Evolutionary conservation across 257 asterid species (phyloP), one percentile per base, ranked within the genome.

Genomic region (Scutellaria barbata): DNA sequence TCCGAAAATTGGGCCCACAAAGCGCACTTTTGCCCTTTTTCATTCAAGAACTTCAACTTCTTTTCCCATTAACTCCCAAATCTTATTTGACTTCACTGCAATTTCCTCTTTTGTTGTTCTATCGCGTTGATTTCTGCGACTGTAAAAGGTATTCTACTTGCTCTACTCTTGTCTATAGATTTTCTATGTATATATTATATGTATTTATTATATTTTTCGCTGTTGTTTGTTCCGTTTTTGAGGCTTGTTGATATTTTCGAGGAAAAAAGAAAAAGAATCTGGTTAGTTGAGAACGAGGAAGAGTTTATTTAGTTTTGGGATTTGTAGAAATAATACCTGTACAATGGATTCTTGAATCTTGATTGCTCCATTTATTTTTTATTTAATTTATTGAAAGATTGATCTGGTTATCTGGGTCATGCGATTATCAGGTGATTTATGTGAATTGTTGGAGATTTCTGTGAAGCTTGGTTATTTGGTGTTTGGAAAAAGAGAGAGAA

Each of bases 1-100:
- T 87, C 83, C 82, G 63, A 69, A 71, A 46, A 25, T 59, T 73
- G 92, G 95, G 86, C 68, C 97, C 96, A 84, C 87, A 48, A 40
- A 66, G 76, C 61, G 83, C 86, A 76, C 85, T 83, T 87, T 88
- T 81, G 16, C 66, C 54, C 68, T 33, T 74, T 75, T 73, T 61
- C 66, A 56, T 77, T 65, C 5, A 12, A 51, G 42, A 74, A 45
- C 75, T 64, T 7, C 57, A 64, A 46, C 58, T 14, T 39, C 25
- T 5, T 20, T 53, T 18, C 13, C 8, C 46, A 6, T 53, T 53
- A 18, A 50, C 73, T 60, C 18, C 62, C 50, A 76, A 63, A 68
- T 77, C 83, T 11, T 20, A 8, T 58, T 33, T 13, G 54, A 69
- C 41, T 66, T 73, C 35, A 52, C 61, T 47, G 52, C 40, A 12